These are phyloP conservation scores for Dendrobium catenatum DNA, from an alignment of 106 monocot genomes.

Conservation along the genomic window DNA sequence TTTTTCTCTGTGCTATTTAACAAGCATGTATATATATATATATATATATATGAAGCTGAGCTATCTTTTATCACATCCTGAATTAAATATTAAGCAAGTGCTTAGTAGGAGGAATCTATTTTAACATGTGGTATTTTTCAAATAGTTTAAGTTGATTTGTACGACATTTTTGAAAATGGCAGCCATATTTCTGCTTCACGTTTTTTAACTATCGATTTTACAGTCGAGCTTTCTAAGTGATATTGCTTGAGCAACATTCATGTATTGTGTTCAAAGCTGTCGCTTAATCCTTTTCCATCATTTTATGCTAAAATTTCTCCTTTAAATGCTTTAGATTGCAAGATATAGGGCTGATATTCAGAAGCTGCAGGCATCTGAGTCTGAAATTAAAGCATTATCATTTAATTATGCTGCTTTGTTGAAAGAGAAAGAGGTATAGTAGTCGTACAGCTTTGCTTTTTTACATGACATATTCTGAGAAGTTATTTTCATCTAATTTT, in stretches of 20 bases:
- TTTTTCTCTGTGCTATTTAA: no score
- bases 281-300: background rate
- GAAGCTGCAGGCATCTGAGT: constrained; percentile 76
- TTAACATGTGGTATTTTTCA: background rate
- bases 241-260: background rate
- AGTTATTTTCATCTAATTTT: background rate
- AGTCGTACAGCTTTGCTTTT: background rate
- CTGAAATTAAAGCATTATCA: constrained; percentile 82
- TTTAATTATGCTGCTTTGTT: constrained; percentile 82
- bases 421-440: constrained; percentile 87
- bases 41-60: background rate
- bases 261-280: background rate
- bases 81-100: background rate
- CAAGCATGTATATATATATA: no score
- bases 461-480: background rate
- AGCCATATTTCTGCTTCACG: background rate
- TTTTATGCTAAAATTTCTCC: background rate
- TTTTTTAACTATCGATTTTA: background rate
- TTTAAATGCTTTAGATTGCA: constrained; percentile 33
- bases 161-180: background rate
- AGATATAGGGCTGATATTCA: constrained; percentile 65
- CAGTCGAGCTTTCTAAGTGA: background rate
- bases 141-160: background rate
- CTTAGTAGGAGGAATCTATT: background rate
- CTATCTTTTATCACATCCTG: background rate